These are phyloP conservation scores for Lachnellula hyalina DNA, from an alignment of 2,329 filamentous ascomycete genomes.

Conservation along the genomic window DNA sequence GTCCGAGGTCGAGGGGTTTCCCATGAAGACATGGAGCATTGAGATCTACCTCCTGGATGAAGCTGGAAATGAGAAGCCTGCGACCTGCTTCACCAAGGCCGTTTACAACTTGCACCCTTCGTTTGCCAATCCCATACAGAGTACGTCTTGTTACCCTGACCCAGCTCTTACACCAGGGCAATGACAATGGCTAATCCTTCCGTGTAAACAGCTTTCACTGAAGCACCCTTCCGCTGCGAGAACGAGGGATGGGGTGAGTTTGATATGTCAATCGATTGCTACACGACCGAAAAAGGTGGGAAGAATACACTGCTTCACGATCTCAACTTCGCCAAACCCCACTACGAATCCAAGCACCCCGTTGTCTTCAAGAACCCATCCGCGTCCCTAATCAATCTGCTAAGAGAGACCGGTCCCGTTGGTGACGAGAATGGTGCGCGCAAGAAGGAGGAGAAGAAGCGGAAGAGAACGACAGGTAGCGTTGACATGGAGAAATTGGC, in stretches of 20 bases:
- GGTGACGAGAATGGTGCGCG: slow-evolving; percentile 66
- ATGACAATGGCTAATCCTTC: slow-evolving; percentile 6
- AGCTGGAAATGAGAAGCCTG: slow-evolving; percentile 75
- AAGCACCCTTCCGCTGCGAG: slow-evolving; percentile 79
- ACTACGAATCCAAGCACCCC: slow-evolving; percentile 77
- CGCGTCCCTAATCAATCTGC: slow-evolving; percentile 69
- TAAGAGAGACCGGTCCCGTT: slow-evolving; percentile 83
- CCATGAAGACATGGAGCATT: slow-evolving; percentile 89
- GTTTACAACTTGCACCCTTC: slow-evolving; percentile 91
- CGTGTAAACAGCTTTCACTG: slow-evolving; percentile 60
- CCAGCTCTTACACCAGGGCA: background rate
- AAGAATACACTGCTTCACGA: slow-evolving; percentile 81
- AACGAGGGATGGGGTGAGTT: slow-evolving; percentile 99
- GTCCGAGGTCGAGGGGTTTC: slow-evolving; percentile 78
- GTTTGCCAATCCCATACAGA: slow-evolving; percentile 80
- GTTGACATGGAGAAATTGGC: slow-evolving; percentile 96
- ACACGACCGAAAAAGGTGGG: slow-evolving; percentile 76
- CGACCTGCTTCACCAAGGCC: slow-evolving; percentile 85
- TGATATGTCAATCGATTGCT: slow-evolving; percentile 83
- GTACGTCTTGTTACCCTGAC: slow-evolving; percentile 46
- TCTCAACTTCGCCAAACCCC: slow-evolving; percentile 77
- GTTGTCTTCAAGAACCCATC: slow-evolving; percentile 92
- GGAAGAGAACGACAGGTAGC: slow-evolving; percentile 58
- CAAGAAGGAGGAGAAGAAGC: slow-evolving; percentile 60
- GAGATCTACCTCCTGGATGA: slow-evolving; percentile 80